These are phyloP conservation scores for Rhynchosporium secalis DNA, from an alignment of 2,329 filamentous ascomycete species.

Conservation along the genomic window DNA sequence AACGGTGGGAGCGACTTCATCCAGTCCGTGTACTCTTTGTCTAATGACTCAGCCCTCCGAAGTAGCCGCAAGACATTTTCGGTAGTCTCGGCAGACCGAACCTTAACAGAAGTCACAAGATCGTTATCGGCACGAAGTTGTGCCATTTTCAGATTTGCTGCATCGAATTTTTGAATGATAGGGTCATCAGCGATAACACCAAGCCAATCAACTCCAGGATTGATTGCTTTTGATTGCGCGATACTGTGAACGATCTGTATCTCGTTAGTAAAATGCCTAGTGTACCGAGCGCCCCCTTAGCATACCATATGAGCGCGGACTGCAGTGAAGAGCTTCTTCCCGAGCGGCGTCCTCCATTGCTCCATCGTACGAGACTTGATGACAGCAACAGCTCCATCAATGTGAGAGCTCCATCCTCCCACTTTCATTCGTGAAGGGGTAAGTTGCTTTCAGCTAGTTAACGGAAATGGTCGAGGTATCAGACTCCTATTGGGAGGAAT, in stretches of 20 bases:
- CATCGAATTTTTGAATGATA: slow-evolving; percentile 46
- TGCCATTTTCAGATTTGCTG: slow-evolving; percentile 53
- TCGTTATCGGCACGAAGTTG: slow-evolving; percentile 56
- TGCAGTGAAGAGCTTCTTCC: slow-evolving; percentile 57
- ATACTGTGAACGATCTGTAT: slow-evolving; percentile 56
- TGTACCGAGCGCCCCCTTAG: neutral
- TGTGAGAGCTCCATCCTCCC: slow-evolving; percentile 60
- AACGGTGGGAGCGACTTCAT: slow-evolving; percentile 49
- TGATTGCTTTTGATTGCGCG: slow-evolving; percentile 50
- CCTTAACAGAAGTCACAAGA: slow-evolving; percentile 47
- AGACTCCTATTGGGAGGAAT: neutral
- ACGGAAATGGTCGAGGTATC: neutral
- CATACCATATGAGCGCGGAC: slow-evolving; percentile 60
- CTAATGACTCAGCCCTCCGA: slow-evolving; percentile 51
- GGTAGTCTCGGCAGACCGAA: slow-evolving; percentile 50
- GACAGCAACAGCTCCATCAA: slow-evolving; percentile 59
- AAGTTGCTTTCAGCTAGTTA: slow-evolving; percentile 41
- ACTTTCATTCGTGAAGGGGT: slow-evolving; percentile 54
- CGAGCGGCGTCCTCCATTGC: slow-evolving; percentile 52
- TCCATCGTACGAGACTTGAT: slow-evolving; percentile 55
- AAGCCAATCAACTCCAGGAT: slow-evolving; percentile 57
- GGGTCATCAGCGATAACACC: slow-evolving; percentile 51
- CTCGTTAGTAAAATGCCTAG: neutral
- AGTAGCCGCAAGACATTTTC: slow-evolving; percentile 53
- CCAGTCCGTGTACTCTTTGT: slow-evolving; percentile 54